A percentile compares a stretch with the other conserved stretches of the same genome.
Conservation (phyloP, 1,139 yeast genomes). For the Hyphopichia wangnamkhiaoensis region DNA sequence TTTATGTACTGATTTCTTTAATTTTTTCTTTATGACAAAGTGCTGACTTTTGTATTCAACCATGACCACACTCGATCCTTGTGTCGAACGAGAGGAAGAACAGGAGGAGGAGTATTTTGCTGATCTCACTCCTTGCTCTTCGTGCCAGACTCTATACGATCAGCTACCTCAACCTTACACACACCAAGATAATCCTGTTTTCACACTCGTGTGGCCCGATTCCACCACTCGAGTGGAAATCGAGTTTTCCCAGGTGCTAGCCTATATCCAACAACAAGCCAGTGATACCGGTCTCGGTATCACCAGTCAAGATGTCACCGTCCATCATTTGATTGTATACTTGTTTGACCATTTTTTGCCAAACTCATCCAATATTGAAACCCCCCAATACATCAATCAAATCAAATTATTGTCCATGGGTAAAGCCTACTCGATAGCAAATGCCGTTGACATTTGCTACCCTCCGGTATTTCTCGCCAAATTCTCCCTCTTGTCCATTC, state of each 20-base stretch:
- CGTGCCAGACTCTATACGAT: constrained; percentile 9
- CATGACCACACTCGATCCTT: no score
- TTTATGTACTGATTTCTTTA: no score
- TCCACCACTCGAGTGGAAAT: constrained; percentile 6
- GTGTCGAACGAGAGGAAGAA: no score
- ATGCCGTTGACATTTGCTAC: constrained; percentile 10
- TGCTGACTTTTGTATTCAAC: no score
- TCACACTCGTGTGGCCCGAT: constrained; percentile 12
- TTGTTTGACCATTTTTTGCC: constrained; percentile 10
- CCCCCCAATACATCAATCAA: constrained; percentile 10
- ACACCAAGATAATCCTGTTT: constrained; percentile 12
- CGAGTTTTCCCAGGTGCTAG: constrained; percentile 10
- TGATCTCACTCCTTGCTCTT: constrained; percentile 20
- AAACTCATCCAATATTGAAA: background rate
- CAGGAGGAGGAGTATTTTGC: constrained; percentile 12
- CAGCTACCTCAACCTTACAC: constrained; percentile 7
- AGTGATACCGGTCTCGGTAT: no score
- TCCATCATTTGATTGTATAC: constrained; percentile 22
- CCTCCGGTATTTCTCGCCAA: background rate
- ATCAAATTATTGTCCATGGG: constrained; percentile 22
- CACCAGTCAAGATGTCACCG: constrained; percentile 12
- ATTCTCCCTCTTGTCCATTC: background rate
- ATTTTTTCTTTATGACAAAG: no score
- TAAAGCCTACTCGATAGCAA: constrained; percentile 14
- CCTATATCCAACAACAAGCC: constrained; percentile 7